These are phyloP conservation scores for Anacardium occidentale DNA, from an alignment of 345 rosid genomes.

Conservation along the genomic window DNA sequence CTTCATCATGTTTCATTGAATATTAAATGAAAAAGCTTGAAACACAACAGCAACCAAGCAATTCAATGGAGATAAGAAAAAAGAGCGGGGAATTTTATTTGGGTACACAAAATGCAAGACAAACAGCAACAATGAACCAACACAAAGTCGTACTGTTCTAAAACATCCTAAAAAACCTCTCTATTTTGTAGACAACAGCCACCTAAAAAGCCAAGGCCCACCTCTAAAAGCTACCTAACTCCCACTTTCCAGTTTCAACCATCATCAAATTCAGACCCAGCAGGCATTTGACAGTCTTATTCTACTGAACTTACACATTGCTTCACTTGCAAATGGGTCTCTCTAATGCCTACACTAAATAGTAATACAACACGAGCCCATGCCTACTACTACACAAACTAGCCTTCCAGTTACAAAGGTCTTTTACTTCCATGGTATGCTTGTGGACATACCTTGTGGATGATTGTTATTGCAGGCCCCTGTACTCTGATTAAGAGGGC, in stretches of 20 bases:
- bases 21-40: no score
- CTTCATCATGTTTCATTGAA: no score
- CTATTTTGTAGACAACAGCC: constrained; percentile 5
- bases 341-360: constrained; percentile 17
- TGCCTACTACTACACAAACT: constrained; percentile 29
- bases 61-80: background rate
- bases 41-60: background rate
- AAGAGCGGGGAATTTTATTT: background rate
- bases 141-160: constrained; percentile 11
- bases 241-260: background rate
- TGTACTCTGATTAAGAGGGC: constrained; percentile 57
- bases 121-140: background rate
- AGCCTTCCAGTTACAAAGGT: constrained; percentile 5
- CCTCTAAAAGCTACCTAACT: constrained; percentile 18
- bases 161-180: constrained; percentile 2
- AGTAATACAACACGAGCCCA: constrained; percentile 21
- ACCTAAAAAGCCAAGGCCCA: constrained; percentile 9
- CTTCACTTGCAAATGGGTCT: constrained; percentile 18
- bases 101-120: background rate
- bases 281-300: constrained; percentile 17
- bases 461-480: constrained; percentile 49
- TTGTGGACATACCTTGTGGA: constrained; percentile 37
- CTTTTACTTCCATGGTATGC: constrained; percentile 59
- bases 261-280: constrained; percentile 11
- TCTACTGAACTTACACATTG: constrained; percentile 15